phyloP scores from a whole-genome alignment of 176 grass and related monocot genomes.

The Phoenix roebelenii region DNA sequence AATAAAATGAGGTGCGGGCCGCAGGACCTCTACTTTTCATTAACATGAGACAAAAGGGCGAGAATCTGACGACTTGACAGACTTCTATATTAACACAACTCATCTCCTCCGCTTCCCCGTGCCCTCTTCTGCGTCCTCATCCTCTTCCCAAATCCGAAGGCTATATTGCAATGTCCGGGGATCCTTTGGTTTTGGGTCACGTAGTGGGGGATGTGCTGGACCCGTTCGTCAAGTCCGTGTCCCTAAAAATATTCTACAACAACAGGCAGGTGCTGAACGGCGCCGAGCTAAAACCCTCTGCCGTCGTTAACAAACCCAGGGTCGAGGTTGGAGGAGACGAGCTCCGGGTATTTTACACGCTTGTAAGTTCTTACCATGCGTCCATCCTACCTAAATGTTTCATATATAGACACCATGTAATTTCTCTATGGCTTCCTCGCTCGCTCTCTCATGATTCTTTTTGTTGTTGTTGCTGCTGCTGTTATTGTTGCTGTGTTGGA shows the following conservation, averaged over 20 bases:
- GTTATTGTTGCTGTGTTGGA: neutral
- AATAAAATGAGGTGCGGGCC: too few species aligned
- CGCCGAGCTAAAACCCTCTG: constrained; percentile 34
- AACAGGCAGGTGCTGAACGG: constrained; percentile 24
- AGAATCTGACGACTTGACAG: too few species aligned
- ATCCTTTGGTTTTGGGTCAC: constrained; percentile 36
- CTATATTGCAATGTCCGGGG: constrained; percentile 15
- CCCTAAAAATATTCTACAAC: constrained; percentile 34
- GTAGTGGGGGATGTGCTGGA: constrained; percentile 56
- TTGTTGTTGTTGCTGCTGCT: neutral
- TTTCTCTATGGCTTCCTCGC: too few species aligned
- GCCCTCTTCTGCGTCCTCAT: too few species aligned
- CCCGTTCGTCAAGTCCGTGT: constrained; percentile 25
- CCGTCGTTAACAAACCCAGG: constrained; percentile 28
- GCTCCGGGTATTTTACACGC: constrained; percentile 34
- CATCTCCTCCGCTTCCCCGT: too few species aligned
- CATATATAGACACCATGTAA: neutral
- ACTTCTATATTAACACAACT: too few species aligned
- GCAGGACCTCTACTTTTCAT: too few species aligned
- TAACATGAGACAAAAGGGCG: too few species aligned
- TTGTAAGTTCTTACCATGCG: constrained; percentile 18
- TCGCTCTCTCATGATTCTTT: too few species aligned
- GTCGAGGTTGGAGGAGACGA: constrained; percentile 45
- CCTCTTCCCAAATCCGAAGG: too few species aligned
- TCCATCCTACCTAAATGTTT: neutral